Evolutionary conservation across 306 rosid genomes (phyloP).

Genomic region (Rosa chinensis): DNA sequence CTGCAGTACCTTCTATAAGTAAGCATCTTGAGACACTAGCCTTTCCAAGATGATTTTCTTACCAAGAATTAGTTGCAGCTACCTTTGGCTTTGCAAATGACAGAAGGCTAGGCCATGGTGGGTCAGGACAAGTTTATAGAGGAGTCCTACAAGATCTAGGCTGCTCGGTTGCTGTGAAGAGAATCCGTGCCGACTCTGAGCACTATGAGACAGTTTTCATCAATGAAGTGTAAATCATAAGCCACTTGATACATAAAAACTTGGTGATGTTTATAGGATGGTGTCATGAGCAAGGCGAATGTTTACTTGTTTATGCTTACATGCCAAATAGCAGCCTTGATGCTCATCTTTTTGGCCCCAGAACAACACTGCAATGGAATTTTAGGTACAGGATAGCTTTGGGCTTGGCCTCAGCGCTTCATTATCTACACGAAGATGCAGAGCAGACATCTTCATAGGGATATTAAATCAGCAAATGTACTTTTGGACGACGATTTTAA

Average conservation of each 20-base stretch:
- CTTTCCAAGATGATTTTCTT: slow-evolving; percentile 46
- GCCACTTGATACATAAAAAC: slow-evolving; percentile 14
- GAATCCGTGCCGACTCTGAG: slow-evolving; percentile 40
- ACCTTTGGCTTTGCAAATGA: slow-evolving; percentile 45
- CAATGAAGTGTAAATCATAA: slow-evolving; percentile 21
- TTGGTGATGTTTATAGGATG: slow-evolving; percentile 15
- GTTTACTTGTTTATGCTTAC: slow-evolving; percentile 38
- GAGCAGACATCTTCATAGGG: slow-evolving; percentile 61
- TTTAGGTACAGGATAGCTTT: slow-evolving; percentile 10
- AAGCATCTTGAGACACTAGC: slow-evolving; percentile 43
- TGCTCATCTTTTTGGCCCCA: background rate
- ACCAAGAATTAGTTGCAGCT: slow-evolving; percentile 42
- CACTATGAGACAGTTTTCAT: slow-evolving; percentile 19
- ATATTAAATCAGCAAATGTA: slow-evolving; percentile 56
- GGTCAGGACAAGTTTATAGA: slow-evolving; percentile 54
- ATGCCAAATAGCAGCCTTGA: slow-evolving; percentile 17
- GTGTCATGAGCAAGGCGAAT: slow-evolving; percentile 31
- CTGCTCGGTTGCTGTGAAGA: slow-evolving; percentile 49
- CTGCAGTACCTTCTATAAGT: background rate
- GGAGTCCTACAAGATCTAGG: slow-evolving; percentile 32
- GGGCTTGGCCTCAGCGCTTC: slow-evolving; percentile 3
- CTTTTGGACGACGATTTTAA: slow-evolving; percentile 44
- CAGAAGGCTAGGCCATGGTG: slow-evolving; percentile 51
- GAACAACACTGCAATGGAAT: slow-evolving; percentile 1
- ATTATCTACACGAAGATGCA: slow-evolving; percentile 59